phyloP scores from a whole-genome alignment of 106 monocot genomes.

The Dioscorea dumetorum region DNA sequence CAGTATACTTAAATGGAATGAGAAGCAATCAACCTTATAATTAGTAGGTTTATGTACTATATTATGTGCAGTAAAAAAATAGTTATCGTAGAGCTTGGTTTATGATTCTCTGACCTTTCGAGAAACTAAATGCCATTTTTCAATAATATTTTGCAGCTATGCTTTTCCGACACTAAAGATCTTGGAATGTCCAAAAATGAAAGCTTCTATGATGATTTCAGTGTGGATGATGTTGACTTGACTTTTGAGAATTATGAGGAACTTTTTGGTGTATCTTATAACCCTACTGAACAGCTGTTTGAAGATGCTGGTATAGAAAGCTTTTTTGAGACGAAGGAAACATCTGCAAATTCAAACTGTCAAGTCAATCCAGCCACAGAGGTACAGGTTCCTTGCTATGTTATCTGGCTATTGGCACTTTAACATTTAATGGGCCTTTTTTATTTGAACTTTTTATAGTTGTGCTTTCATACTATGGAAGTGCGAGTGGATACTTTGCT shows the following conservation, averaged over 20 bases:
- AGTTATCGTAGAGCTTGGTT: too few relatives aligned
- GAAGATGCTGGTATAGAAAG: conserved; percentile 34
- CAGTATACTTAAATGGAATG: too few relatives aligned
- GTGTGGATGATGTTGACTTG: conserved; percentile 18
- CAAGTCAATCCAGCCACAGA: conserved; percentile 21
- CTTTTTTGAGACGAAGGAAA: conserved; percentile 36
- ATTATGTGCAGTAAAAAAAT: too few relatives aligned
- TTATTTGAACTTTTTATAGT: too few relatives aligned
- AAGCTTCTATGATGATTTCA: conserved; percentile 9
- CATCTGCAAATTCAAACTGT: conserved; percentile 25
- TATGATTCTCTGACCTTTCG: too few relatives aligned
- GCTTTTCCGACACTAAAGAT: not conserved
- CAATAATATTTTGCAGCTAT: conserved; percentile 1
- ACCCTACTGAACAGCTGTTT: conserved; percentile 24
- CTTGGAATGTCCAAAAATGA: conserved; percentile 15
- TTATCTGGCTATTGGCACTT: too few relatives aligned
- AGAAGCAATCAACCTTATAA: too few relatives aligned
- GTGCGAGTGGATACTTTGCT: too few relatives aligned
- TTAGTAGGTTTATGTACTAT: too few relatives aligned
- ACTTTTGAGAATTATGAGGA: conserved; percentile 49
- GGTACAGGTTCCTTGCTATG: conserved; percentile 14
- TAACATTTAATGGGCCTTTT: too few relatives aligned
- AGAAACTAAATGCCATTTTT: not conserved
- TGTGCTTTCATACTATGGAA: too few relatives aligned
- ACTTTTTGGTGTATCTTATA: conserved; percentile 34